Evolutionary conservation across 768 basidiomycete species (phyloP), one percentile per base, ranked within the genome.

Genomic region (Podaxis pistillaris): DNA sequence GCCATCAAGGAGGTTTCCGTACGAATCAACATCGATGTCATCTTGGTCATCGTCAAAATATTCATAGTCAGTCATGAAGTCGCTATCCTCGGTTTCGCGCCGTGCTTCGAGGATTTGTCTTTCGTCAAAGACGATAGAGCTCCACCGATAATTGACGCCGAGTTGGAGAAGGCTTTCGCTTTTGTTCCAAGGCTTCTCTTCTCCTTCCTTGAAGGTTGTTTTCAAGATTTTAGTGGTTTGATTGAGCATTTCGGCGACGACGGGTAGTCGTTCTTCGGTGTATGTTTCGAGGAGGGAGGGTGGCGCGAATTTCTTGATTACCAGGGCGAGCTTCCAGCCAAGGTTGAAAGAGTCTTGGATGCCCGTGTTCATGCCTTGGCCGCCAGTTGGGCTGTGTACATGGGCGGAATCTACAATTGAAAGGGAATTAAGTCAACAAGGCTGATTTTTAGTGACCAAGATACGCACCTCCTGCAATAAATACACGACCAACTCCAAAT

Each of bases 81-180:
- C 24, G 46, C 67, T 22, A 38, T 62, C 66, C 5, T 54, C 63
- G 3, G 58, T 63, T 28, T 67, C 63, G 26, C 44, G 13, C 8
- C 60, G 63, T 5, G 58, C 62, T 49, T 70, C 67, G 8, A 58
- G 1, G 11, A 60, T 37, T 54, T 69, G 68, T n/a, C 72, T 68
- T 26, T 78, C 77, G 56, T 85, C 84, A 13, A 81, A 24, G 1
- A 85, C 73, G 22, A 84, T 74, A 0, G 78, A 64, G 67, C 84
- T 85, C 70, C 78, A 77, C 8, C 85, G 76, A 66, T 81, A 86
- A 69, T 86, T 86, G 49, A 85, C 74, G 7, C 81, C 83, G 38
- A 84, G 77, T 69, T 82, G 80, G 19, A 70, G 65, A 4, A 82
- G 60, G 1, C 68, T 66, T 17, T 68, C 67, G 2, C 56, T 57